Evolutionary conservation across 2,329 filamentous ascomycete species (phyloP).

Genomic region (Fusarium odoratissimum): DNA sequence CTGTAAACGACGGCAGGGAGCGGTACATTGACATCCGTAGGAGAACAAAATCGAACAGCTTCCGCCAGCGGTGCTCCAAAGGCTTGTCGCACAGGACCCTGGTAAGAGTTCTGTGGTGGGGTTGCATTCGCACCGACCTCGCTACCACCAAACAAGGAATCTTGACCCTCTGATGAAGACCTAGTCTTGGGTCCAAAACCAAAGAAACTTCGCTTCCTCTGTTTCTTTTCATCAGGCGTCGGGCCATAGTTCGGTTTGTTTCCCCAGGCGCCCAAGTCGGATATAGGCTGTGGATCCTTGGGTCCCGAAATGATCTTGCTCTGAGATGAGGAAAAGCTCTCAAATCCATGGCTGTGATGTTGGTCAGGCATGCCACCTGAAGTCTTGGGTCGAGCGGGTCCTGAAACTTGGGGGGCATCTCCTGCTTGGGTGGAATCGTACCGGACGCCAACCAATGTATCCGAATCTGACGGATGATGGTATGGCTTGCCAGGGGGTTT

Average conservation of each 20-base stretch:
- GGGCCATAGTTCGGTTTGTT: slow-evolving; percentile 71
- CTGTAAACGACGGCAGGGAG: slow-evolving; percentile 94
- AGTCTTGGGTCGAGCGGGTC: slow-evolving; percentile 53
- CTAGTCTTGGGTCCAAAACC: slow-evolving; percentile 73
- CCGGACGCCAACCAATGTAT: slow-evolving; percentile 66
- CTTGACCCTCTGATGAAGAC: slow-evolving; percentile 68
- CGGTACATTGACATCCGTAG: slow-evolving; percentile 76
- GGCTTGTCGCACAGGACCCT: slow-evolving; percentile 72
- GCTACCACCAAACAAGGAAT: slow-evolving; percentile 64
- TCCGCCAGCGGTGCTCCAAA: slow-evolving; percentile 90
- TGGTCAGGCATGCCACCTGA: slow-evolving; percentile 50
- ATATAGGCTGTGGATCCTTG: slow-evolving; percentile 85
- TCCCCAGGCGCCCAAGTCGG: slow-evolving; percentile 87
- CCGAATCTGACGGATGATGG: slow-evolving; percentile 54
- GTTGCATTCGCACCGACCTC: slow-evolving; percentile 59
- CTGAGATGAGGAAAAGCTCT: slow-evolving; percentile 53
- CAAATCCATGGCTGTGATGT: slow-evolving; percentile 49
- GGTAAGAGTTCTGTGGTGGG: slow-evolving; percentile 55
- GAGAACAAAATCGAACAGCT: slow-evolving; percentile 84
- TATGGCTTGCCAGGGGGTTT: slow-evolving; percentile 51
- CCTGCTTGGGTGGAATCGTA: slow-evolving; percentile 68
- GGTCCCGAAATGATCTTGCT: slow-evolving; percentile 79
- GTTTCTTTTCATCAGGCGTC: slow-evolving; percentile 78
- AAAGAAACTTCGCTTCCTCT: slow-evolving; percentile 82
- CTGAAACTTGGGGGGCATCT: slow-evolving; percentile 58